Conservation (phyloP, 2,329 filamentous ascomycete species). For the Mollisiaceae sp. region DNA sequence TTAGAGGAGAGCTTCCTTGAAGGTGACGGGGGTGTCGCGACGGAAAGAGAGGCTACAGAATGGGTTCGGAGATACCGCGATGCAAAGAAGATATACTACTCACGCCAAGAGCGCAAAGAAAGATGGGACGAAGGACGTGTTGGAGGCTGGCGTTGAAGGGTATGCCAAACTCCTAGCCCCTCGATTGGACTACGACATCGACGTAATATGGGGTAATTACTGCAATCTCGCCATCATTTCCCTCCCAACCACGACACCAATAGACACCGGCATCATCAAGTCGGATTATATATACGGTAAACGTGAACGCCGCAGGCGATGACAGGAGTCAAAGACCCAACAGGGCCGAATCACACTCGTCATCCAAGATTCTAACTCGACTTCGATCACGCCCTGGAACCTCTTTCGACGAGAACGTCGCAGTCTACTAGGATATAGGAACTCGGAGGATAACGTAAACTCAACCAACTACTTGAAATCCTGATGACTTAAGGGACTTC, state of each 20-base stretch:
- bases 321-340: too few species aligned
- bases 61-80: conserved; percentile 85
- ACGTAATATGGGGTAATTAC: too few species aligned
- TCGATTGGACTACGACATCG: not conserved
- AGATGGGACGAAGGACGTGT: conserved; percentile 96
- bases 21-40: conserved; percentile 57
- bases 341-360: too few species aligned
- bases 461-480: too few species aligned
- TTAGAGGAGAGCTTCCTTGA: conserved; percentile 90
- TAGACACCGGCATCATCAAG: not conserved
- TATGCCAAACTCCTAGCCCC: not conserved
- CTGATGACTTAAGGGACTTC: too few species aligned
- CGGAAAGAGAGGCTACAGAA: conserved; percentile 82
- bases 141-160: conserved; percentile 76
- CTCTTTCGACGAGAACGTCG: too few species aligned
- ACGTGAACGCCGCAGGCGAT: too few species aligned
- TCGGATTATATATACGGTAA: not conserved
- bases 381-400: too few species aligned
- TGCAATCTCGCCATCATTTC: not conserved
- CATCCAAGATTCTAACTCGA: too few species aligned
- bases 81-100: conserved; percentile 77
- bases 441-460: too few species aligned
- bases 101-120: conserved; percentile 84
- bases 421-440: too few species aligned
- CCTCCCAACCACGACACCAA: not conserved